Evolutionary conservation across 345 rosid species (phyloP).

Genomic region (Corymbia maculata): DNA sequence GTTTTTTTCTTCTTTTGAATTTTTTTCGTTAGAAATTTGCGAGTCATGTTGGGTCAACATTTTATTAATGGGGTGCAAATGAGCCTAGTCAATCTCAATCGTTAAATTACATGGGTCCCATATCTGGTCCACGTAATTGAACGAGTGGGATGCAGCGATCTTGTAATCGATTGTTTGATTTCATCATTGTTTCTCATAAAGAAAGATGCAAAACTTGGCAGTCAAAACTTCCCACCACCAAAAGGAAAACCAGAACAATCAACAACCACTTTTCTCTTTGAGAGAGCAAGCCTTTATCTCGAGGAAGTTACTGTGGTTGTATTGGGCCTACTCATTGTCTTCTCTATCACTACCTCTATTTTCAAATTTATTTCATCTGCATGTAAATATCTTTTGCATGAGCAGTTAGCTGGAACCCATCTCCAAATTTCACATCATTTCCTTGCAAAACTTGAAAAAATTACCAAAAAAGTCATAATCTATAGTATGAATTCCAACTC

Average conservation of each 20-base stretch:
- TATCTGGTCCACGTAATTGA: rapidly evolving
- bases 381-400: not conserved
- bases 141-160: not conserved
- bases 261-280: slow-evolving; percentile 59
- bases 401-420: not conserved
- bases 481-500: rapidly evolving
- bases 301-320: slow-evolving; percentile 78
- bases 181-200: not conserved
- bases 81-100: not conserved
- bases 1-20: not conserved
- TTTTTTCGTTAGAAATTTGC: too few relatives aligned
- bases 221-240: too few relatives aligned
- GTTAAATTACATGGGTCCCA: not conserved
- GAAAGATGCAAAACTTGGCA: too few relatives aligned
- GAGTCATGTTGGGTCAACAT: not conserved
- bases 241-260: not conserved
- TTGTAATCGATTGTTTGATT: not conserved
- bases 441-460: rapidly evolving
- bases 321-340: slow-evolving; percentile 40
- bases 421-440: not conserved
- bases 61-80: rapidly evolving
- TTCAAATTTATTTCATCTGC: not conserved
- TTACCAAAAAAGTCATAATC: rapidly evolving
- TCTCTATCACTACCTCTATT: not conserved
- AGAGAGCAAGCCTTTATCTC: slow-evolving; percentile 66